Evolutionary conservation across 768 basidiomycete species (phyloP), one percentile per base, ranked within the genome.

Genomic region (Pleurotus cornucopiae): DNA sequence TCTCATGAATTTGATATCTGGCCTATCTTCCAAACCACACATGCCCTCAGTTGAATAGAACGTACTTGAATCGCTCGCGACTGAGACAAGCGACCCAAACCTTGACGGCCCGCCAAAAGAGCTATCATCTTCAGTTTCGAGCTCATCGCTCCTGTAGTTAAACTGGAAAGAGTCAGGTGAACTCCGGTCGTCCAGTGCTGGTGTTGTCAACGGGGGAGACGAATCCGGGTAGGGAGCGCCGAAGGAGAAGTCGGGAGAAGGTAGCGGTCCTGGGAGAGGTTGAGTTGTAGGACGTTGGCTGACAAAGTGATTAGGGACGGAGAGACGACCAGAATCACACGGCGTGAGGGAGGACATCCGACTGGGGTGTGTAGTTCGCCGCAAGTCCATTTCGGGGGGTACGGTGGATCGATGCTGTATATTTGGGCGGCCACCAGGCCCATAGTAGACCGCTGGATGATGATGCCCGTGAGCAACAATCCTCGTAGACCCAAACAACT

Each of bases 171-270:
- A 74, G 54, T 84, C 83, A 3, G 84, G 82, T 6, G 84, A 84
- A 47, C 76, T 76, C 48, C 76, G 73, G 49, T 85, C 84, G 55
- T 76, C 78, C 4, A 70, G 76, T 13, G 83, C 82, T 14, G 74
- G 66, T 60, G 78, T 74, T 2, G 80, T 74, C 0, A 79, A 63
- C 2, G 73, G 62, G 14, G 65, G 73, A 2, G 78, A 77, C 49
- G 73, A 80, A 25, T 85, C 80, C 3, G 51, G 38, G 11, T 53
- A 53, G 23, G 51, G 51, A 7, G 78, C 76, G 57, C 85, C 85
- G 60, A 87, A 87, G 46, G 82, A 82, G 71, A 83, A 86, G 55
- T 77, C 79, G 40, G 83, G 83, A 4, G 76, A 75, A 1, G 85
- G 85, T 14, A 86, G 72, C 4, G 85, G 85, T 2, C 85, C 85